These are phyloP conservation scores for Thielaviopsis musarum DNA, from an alignment of 2,329 filamentous ascomycete genomes.

Conservation along the genomic window DNA sequence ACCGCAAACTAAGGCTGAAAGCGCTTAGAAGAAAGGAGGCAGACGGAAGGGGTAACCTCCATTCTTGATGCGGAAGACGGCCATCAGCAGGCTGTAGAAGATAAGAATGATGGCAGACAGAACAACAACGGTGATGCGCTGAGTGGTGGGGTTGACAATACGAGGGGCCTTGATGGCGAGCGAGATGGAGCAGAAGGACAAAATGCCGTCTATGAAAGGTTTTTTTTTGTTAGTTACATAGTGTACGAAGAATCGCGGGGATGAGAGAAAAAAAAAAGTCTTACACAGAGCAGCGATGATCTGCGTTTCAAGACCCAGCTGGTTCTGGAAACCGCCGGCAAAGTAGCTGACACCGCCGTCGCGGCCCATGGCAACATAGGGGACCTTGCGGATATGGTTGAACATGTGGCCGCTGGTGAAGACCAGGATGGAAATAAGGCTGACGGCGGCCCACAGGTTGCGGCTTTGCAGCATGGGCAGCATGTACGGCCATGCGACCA, in stretches of 20 bases:
- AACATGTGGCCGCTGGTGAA: conserved; percentile 99
- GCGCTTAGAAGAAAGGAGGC: conserved; percentile 58
- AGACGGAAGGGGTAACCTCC: conserved; percentile 86
- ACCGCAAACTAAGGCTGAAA: conserved; percentile 21
- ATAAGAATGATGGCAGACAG: conserved; percentile 65
- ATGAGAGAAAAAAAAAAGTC: conserved; percentile 21
- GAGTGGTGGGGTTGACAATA: conserved; percentile 57
- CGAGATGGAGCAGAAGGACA: conserved; percentile 83
- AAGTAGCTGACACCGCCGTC: conserved; percentile 81
- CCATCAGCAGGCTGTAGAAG: conserved; percentile 87
- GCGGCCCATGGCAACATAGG: conserved; percentile 76
- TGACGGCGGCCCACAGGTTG: conserved; percentile 84
- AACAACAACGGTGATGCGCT: conserved; percentile 65
- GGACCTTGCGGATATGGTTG: conserved; percentile 93
- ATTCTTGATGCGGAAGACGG: conserved; percentile 89
- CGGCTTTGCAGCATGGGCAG: conserved; percentile 73
- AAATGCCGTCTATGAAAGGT: conserved; percentile 45
- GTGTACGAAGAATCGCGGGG: conserved; percentile 14
- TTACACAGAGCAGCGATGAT: conserved; percentile 87
- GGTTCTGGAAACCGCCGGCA: conserved; percentile 79
- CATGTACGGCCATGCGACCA: conserved; percentile 61
- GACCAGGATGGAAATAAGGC: conserved; percentile 72
- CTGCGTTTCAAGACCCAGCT: conserved; percentile 88
- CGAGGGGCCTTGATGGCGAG: conserved; percentile 85
- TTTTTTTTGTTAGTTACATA: not conserved